phyloP scores from a whole-genome alignment of 306 rosid genomes.

The Canavalia gladiata region DNA sequence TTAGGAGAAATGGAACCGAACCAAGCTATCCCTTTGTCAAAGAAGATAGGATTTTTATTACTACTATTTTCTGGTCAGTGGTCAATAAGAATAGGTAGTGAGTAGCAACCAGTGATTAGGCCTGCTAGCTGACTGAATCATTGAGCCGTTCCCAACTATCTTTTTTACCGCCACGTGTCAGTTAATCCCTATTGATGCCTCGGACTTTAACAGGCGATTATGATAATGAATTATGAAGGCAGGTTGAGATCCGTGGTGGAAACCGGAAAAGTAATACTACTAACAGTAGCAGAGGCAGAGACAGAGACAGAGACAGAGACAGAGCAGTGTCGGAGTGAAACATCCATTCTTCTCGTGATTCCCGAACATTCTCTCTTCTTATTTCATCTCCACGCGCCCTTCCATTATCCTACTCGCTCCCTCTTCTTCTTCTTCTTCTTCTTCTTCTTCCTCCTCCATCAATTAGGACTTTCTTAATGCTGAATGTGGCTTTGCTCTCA shows the following conservation, averaged over 20 bases:
- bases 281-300: background rate
- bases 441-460: background rate
- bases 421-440: background rate
- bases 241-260: background rate
- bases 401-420: background rate
- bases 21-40: background rate
- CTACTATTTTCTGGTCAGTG: background rate
- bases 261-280: slow-evolving; percentile 6
- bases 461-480: slow-evolving; percentile 53
- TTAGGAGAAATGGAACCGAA: background rate
- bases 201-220: slow-evolving; percentile 34
- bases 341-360: slow-evolving; percentile 47
- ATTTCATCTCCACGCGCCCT: slow-evolving; percentile 6
- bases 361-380: slow-evolving; percentile 51
- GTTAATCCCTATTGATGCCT: background rate
- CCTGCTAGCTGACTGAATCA: slow-evolving; percentile 30
- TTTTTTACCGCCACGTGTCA: slow-evolving; percentile 41
- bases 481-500: slow-evolving; percentile 46
- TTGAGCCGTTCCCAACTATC: background rate
- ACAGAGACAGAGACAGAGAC: background rate
- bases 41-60: background rate
- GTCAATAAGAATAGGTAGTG: slow-evolving; percentile 13
- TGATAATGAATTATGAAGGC: background rate
- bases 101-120: background rate
- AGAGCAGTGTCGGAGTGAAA: slow-evolving; percentile 45